A percentile compares a stretch with the other conserved stretches of the same genome.
Evolutionary conservation across 129 eudicot species (phyloP).

Genomic region (Escallonia rubra): DNA sequence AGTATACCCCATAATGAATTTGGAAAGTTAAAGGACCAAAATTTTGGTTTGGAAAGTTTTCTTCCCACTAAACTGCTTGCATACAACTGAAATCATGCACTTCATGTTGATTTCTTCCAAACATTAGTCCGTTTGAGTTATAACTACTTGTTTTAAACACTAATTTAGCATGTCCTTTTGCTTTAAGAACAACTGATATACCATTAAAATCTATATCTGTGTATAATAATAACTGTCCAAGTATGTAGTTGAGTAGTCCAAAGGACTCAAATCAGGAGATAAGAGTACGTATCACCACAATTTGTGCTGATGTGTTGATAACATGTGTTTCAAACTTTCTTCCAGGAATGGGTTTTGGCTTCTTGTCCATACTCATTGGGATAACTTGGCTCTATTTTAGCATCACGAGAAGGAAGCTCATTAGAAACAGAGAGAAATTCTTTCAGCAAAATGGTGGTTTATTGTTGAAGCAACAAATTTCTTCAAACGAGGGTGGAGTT

Average conservation of each 20-base stretch:
- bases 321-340: background rate
- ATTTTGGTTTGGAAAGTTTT: too few relatives aligned
- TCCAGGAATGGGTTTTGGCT: conserved; percentile 14
- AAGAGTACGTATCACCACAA: too few relatives aligned
- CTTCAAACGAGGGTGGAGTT: conserved; percentile 12
- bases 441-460: conserved; percentile 39
- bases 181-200: background rate
- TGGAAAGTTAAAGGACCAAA: too few relatives aligned
- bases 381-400: conserved; percentile 7
- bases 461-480: conserved; percentile 30
- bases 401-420: conserved; percentile 9
- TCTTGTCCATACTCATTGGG: conserved; percentile 6
- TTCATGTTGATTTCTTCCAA: too few relatives aligned
- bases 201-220: background rate
- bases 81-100: too few relatives aligned
- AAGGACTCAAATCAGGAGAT: too few relatives aligned
- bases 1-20: too few relatives aligned
- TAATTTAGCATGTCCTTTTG: too few relatives aligned
- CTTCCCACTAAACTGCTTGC: too few relatives aligned
- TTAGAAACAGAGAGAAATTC: conserved; percentile 22
- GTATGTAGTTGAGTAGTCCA: background rate
- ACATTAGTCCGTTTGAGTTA: too few relatives aligned
- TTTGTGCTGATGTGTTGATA: too few relatives aligned
- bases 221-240: background rate
- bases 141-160: too few relatives aligned